Base-by-base conservation (phyloP, 495 filamentous ascomycete genomes). In the Sporormia fimetaria region DNA sequence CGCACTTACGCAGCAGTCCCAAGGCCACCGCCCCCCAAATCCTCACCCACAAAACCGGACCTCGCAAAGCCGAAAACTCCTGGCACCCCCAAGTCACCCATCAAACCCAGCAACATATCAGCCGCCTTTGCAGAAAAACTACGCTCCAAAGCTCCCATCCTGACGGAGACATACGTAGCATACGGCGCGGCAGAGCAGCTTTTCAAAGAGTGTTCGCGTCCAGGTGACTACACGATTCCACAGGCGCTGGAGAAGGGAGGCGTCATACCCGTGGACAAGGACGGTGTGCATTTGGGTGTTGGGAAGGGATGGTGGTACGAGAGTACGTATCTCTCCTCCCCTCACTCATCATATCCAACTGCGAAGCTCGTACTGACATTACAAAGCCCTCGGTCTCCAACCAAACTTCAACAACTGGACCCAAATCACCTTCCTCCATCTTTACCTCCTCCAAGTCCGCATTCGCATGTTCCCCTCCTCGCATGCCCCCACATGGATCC, bases 381-480 rank as follows among this genome's bases (percentile, higher is more conserved):
- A 10, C 21, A 24, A 29, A 64, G 64, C 52, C 54, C 51, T 87
- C 37, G 74, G 69, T 10, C 73, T 94, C 21, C 60, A 65, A 16
- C 81, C 84, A 1, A 98, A 84, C 0, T 98, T 98, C 64, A 82
- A 74, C 43, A 87, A 83, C 33, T 98, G 90, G 92, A 80, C 92
- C 5, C 90, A 95, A 57, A 75, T 96, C 27, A 87, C 87, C 14
- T 86, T 96, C 66, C 71, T 96, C 10, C 87, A 98, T 66, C 81
- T 96, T 76, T 95, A 93, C 67, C 71, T 94, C 35, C 61, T 95
- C 27, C 80, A 80, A n/a, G 80, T 81, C n/a, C 80, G 88, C 28
- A 65, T 95, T 32, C 82, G 90, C 33, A 70, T 69, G 44, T 71
- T 90, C 42, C 80, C 81, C 15, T 58, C 67, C 3, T 62, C 61